Evolutionary conservation across 2,329 filamentous ascomycete genomes (phyloP).

Genomic region (Colletotrichum sublineola): DNA sequence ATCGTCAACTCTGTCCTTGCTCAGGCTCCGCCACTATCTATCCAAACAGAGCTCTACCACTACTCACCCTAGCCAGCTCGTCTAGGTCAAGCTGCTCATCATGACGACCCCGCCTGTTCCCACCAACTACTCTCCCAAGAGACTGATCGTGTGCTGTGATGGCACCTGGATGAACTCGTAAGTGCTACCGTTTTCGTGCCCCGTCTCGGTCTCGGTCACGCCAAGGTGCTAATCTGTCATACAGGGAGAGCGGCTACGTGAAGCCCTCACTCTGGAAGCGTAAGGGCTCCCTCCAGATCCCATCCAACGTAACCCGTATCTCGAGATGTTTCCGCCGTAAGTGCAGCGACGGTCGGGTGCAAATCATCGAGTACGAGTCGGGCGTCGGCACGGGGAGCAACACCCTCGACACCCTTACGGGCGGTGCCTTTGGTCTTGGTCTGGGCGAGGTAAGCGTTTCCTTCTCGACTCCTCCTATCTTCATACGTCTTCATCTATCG

Average conservation of each 20-base stretch:
- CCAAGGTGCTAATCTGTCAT: conserved; percentile 16
- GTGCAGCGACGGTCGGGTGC: conserved; percentile 65
- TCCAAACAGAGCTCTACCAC: not conserved
- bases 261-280: conserved; percentile 55
- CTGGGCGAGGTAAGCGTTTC: conserved; percentile 61
- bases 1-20: not conserved
- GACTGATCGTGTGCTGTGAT: conserved; percentile 66
- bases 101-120: conserved; percentile 19
- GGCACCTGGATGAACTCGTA: conserved; percentile 67
- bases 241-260: conserved; percentile 60
- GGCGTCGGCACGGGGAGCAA: conserved; percentile 69
- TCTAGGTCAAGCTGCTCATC: not conserved
- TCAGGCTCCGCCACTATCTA: not conserved
- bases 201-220: too few relatives aligned
- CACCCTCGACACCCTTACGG: conserved; percentile 63
- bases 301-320: conserved; percentile 73
- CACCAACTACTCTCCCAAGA: conserved; percentile 51
- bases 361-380: conserved; percentile 72
- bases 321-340: conserved; percentile 67
- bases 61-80: not conserved
- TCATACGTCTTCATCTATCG: too few relatives aligned
- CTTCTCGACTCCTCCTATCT: not conserved
- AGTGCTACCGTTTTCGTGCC: conserved; percentile 3
- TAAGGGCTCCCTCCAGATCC: conserved; percentile 60
- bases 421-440: conserved; percentile 68